Evolutionary conservation across 176 grass and related monocot species (phyloP).

Genomic region (Triticum urartu): DNA sequence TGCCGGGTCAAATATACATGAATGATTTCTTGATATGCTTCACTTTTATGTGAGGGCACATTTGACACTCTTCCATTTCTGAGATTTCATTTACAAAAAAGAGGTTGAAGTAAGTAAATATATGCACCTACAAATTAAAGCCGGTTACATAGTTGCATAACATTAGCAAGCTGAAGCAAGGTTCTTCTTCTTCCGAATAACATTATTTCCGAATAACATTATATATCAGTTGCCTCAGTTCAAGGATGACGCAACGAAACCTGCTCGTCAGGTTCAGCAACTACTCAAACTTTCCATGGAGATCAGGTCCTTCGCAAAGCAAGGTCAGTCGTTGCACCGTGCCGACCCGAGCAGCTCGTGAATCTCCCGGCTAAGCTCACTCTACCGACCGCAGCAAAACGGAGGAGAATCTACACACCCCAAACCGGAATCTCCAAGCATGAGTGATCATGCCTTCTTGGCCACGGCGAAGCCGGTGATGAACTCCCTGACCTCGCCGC

Average conservation of each 20-base stretch:
- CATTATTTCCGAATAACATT: neutral
- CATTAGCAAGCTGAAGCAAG: neutral
- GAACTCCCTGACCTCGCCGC: constrained; percentile 67
- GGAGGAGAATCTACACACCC: neutral
- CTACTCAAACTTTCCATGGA: neutral
- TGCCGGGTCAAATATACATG: too few species aligned
- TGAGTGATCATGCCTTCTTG: constrained; percentile 38
- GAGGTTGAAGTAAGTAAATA: neutral
- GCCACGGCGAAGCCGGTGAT: constrained; percentile 48
- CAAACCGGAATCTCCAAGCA: neutral
- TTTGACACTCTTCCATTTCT: neutral
- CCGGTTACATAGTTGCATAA: neutral
- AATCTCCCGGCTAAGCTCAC: constrained; percentile 6
- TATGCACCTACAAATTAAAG: neutral
- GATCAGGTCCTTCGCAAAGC: neutral
- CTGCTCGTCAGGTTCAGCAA: neutral
- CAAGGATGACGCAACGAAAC: neutral
- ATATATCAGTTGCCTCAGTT: neutral
- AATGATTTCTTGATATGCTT: neutral
- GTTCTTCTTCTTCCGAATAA: neutral
- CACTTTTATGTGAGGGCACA: neutral
- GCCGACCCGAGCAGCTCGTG: constrained; percentile 12
- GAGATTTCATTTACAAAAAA: too few species aligned
- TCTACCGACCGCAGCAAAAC: neutral
- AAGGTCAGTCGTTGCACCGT: neutral